Evolutionary conservation across 2,329 filamentous ascomycete genomes (phyloP).

Genomic region (Emericellopsis cladophorae): DNA sequence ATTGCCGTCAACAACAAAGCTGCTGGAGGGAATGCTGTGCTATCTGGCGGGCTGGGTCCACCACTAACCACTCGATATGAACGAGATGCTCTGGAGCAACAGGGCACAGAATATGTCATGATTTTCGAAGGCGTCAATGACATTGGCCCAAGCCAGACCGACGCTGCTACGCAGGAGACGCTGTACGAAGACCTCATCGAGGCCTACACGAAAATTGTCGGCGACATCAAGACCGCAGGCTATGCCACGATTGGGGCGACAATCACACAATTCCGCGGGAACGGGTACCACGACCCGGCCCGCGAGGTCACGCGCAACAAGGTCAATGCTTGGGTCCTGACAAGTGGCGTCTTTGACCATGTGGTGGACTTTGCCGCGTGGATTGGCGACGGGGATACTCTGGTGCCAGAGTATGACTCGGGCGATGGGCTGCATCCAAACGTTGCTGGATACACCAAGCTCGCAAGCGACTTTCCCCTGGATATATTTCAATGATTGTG

Average conservation of each 20-base stretch:
- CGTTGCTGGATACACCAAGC: background rate
- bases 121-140: background rate
- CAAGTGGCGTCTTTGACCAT: background rate
- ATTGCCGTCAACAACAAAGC: background rate
- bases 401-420: background rate
- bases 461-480: background rate
- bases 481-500: background rate
- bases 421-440: background rate
- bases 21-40: background rate
- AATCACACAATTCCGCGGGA: background rate
- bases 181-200: background rate
- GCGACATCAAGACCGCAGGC: background rate
- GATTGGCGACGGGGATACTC: background rate
- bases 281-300: background rate
- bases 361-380: background rate
- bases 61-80: background rate
- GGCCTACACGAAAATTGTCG: background rate
- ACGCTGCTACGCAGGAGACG: background rate
- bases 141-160: background rate
- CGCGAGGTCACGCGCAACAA: background rate
- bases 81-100: background rate
- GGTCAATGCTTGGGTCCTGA: background rate
- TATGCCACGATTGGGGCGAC: background rate
- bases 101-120: background rate
- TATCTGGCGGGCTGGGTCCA: background rate